Evolutionary conservation across 2,329 filamentous ascomycete species (phyloP), one percentile per base, ranked within the genome.

Genomic region (Calonectria pteridis): DNA sequence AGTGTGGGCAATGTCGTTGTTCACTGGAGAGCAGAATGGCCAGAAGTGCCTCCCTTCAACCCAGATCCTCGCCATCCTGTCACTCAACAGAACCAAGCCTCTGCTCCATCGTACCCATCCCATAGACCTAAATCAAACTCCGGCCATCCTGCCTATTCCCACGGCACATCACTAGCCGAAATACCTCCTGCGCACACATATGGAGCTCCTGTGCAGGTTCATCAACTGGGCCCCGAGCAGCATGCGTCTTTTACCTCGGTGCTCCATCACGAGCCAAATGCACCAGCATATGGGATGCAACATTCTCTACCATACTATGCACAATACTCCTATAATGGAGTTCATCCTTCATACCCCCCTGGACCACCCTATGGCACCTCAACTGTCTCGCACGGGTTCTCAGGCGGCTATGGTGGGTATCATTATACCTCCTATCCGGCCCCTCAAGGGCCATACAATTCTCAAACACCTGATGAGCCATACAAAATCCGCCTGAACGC

Each of bases 21-120:
- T 20, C 88, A 93, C 79, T 97, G 94, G 95, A 91, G 92, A 82
- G 91, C 94, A 4, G 93, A 95, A 81, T 97, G 94, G 95, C 94
- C 94, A 51, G 90, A 92, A 76, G 86, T 90, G 35, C 89, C 93
- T n/a, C 94, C 94, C 0, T 96, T 96, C 83, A 88, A 91, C 76
- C 88, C 91, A 28, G 88, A 93, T 76, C 90, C 91, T 69, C 86
- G 86, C 46, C 82, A 84, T 35, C 69, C 74, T 49, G 71, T 77
- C 84, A 10, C 70, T 72, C 50, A 43, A 50, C 53, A 13, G 40
- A 66, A n/a, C 37, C 63, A 55, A 20, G 33, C 26, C 49, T 31
- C 73, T n/a, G n/a, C 23, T 20, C 16, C 28, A 37, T 63, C 74
- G 23, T 59, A 68, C 20, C 53, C 71, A 16, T 53, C 68, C 11